Conservation (phyloP, 1,284 basidiomycete genomes). For the Malassezia japonica region DNA sequence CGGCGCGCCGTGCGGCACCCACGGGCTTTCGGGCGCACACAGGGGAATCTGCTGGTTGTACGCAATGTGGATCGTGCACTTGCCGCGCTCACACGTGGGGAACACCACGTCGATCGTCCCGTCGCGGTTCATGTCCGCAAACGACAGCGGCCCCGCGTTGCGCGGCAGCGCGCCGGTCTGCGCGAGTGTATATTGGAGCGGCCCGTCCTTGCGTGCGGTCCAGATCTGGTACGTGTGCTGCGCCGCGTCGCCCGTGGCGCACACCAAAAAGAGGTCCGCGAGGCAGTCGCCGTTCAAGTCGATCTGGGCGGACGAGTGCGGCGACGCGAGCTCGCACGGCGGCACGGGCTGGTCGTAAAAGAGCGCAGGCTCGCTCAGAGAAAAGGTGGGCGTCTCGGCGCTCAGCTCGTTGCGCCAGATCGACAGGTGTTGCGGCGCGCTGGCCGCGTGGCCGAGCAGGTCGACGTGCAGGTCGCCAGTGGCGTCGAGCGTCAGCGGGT, state of each 20-base stretch:
- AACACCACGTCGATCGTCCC: constrained; percentile 94
- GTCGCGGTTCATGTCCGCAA: constrained; percentile 90
- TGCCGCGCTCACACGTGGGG: constrained; percentile 63
- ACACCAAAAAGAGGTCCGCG: constrained; percentile 83
- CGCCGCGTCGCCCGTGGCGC: constrained; percentile 57
- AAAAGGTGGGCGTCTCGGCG: constrained; percentile 2
- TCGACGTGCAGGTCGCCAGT: constrained; percentile 82
- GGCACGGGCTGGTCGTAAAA: constrained; percentile 18
- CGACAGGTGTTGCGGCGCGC: constrained; percentile 13
- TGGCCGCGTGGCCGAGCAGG: constrained; percentile 61
- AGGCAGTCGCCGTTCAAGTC: constrained; percentile 94
- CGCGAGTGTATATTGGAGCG: constrained; percentile 57
- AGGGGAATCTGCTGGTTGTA: constrained; percentile 85
- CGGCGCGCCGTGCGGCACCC: constrained; percentile 19
- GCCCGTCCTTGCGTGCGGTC: constrained; percentile 49
- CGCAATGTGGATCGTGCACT: constrained; percentile 76
- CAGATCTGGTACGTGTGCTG: constrained; percentile 67
- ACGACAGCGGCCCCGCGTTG: constrained; percentile 70
- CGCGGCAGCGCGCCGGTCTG: constrained; percentile 63
- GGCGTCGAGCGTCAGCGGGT: constrained; percentile 77
- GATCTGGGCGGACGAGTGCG: constrained; percentile 89
- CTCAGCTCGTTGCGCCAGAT: constrained; percentile 31
- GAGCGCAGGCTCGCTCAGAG: constrained; percentile 19
- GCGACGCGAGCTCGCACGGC: constrained; percentile 64
- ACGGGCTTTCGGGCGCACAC: constrained; percentile 52